Base-by-base conservation (phyloP, 306 rosid species). In the Quercus glauca region DNA sequence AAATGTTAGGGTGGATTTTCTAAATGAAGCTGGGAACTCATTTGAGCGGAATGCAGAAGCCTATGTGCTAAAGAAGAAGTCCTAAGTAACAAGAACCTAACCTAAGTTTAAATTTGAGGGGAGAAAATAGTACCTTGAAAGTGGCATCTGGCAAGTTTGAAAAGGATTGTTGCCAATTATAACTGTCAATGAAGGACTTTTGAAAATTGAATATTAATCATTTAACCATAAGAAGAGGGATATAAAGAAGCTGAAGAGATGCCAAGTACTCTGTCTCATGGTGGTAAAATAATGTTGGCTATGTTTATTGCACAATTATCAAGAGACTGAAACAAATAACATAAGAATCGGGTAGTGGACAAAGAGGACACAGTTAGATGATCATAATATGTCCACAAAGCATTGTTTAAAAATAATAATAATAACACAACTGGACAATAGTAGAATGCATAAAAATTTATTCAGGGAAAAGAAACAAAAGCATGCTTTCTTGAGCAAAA, bases 121-220 rank as follows among this genome's bases (percentile, higher is more conserved):
- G 45, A 64, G 70, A 28, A 29, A 71, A 20, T 29, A 56, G 75
- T 89, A 95, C 99, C 98, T 95, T 95, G 87, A 95, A 95, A 71
- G 99, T 95, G 82, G 97, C 87, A 82, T 95, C 99, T 4, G 97
- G 89, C 82, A 95, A 91, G 79, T 85, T 89, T 83, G 92, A 88
- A 81, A 90, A 94, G 60, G 99, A 94, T 52, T 90, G 89, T 96
- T 94, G 94, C 49, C 79, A 83, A 80, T 80, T 75, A 79, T 69
- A 84, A 84, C 33, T 31, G 73, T 86, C 14, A 86, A 86, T 77
- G 73, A 73, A n/a, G n/a, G 26, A 20, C 25, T 21, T 69, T 51
- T 5, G 20, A 55, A 17, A 77, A 58, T 51, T 51, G 25, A 72
- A 37, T 45, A 59, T 55, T 71, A 55, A 43, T 58, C 25, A 73